Percentiles rank a stretch among this genome's conserved stretches.
phyloP scores from a whole-genome alignment of 768 basidiomycete genomes.

The Suillus clintonianus region DNA sequence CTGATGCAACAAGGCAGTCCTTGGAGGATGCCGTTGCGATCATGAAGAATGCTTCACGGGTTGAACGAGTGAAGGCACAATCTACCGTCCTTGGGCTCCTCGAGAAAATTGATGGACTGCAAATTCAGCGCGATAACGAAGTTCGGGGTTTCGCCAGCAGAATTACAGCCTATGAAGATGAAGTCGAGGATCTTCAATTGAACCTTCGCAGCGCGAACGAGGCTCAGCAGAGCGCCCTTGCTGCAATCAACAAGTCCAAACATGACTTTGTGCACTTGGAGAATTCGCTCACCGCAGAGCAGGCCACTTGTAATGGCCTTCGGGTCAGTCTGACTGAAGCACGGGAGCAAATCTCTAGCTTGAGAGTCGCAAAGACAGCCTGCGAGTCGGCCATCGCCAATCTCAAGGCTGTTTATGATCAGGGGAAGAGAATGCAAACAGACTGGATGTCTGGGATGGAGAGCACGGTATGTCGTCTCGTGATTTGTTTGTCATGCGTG shows the following conservation, averaged over 20 bases:
- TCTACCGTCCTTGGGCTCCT: constrained; percentile 10
- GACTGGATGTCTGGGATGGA: constrained; percentile 37
- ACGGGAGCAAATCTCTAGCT: constrained; percentile 34
- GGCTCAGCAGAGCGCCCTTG: not conserved
- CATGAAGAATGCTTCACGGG: not conserved
- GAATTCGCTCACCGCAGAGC: not conserved
- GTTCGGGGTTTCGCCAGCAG: not conserved
- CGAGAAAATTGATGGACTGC: constrained; percentile 5
- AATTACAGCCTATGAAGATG: constrained; percentile 3
- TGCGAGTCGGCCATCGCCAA: constrained; percentile 38
- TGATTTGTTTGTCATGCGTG: not conserved
- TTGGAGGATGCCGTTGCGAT: not conserved
- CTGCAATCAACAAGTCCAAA: not conserved
- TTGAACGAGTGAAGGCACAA: constrained; percentile 6
- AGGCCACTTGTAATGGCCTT: not conserved
- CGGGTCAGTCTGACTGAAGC: constrained; percentile 20
- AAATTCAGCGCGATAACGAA: constrained; percentile 10
- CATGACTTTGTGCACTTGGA: not conserved
- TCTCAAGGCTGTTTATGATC: constrained; percentile 33
- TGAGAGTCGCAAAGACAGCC: constrained; percentile 33
- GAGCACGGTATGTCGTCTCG: constrained; percentile 33
- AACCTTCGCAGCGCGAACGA: not conserved
- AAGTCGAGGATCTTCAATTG: not conserved
- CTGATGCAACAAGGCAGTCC: not conserved
- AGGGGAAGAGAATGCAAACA: constrained; percentile 35